phyloP scores from a whole-genome alignment of 1,284 basidiomycete species.

The Sporisorium iseilematis-ciliati region DNA sequence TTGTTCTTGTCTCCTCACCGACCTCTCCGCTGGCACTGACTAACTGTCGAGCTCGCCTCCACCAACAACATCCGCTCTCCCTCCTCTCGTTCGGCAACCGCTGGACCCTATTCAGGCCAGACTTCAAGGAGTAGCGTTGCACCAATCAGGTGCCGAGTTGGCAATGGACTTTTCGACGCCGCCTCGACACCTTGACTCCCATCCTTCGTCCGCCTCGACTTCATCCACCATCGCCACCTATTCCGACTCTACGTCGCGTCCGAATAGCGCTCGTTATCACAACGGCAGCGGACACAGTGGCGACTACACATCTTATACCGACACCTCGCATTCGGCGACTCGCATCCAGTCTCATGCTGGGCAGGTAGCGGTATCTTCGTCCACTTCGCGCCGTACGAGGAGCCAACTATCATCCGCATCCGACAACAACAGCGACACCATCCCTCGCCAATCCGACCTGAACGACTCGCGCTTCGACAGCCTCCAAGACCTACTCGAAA shows the following conservation, averaged over 20 bases:
- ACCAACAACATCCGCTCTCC: slow-evolving; percentile 2
- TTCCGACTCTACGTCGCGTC: slow-evolving; percentile 20
- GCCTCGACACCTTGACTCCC: slow-evolving; percentile 12
- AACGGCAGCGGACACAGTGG: slow-evolving; percentile 11
- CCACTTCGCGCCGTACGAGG: background rate
- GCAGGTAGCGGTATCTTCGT: background rate
- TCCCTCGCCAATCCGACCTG: background rate
- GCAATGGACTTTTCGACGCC: slow-evolving; percentile 11
- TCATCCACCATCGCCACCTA: slow-evolving; percentile 12
- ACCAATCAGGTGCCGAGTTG: slow-evolving; percentile 14
- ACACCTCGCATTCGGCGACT: background rate
- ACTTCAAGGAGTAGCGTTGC: background rate
- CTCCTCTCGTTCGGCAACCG: background rate
- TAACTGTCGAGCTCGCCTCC: background rate
- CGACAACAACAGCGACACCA: background rate
- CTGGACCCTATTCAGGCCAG: background rate
- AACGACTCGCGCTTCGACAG: slow-evolving; percentile 56
- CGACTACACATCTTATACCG: background rate
- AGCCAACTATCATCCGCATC: background rate
- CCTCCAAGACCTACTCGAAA: slow-evolving; percentile 63
- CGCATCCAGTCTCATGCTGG: background rate
- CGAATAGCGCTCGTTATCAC: background rate
- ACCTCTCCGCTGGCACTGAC: slow-evolving; percentile 12
- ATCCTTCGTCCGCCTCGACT: slow-evolving; percentile 16
- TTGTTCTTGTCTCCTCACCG: background rate